These are phyloP conservation scores for Neohortaea acidophila DNA, from an alignment of 495 filamentous ascomycete genomes.

Conservation along the genomic window DNA sequence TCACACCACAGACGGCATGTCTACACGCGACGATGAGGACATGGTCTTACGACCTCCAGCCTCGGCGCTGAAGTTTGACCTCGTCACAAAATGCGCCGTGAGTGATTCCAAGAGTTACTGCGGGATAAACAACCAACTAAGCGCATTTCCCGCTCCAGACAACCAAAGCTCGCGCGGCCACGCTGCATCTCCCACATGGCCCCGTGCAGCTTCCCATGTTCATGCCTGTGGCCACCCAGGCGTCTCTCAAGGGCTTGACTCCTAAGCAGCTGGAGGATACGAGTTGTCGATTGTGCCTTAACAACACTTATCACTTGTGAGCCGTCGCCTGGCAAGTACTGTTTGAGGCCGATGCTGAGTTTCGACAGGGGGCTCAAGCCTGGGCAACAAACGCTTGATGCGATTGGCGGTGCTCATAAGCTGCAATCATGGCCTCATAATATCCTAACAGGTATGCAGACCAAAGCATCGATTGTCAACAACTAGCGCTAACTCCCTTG, in stretches of 20 bases:
- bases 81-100: conserved; percentile 22
- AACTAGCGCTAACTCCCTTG: conserved; percentile 11
- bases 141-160: conserved; percentile 39
- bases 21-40: conserved; percentile 3
- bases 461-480: too few species aligned
- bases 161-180: conserved; percentile 87
- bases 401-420: conserved; percentile 81
- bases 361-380: conserved; percentile 57
- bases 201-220: conserved; percentile 80
- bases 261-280: conserved; percentile 80
- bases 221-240: conserved; percentile 98
- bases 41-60: conserved; percentile 7
- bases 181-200: conserved; percentile 81
- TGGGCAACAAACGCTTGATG: conserved; percentile 72
- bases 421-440: conserved; percentile 92
- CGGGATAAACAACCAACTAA: neutral
- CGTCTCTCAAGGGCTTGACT: conserved; percentile 84
- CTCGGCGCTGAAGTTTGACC: conserved; percentile 17
- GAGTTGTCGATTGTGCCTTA: conserved; percentile 79
- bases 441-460: conserved; percentile 50
- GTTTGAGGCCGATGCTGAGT: conserved; percentile 10
- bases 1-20: neutral
- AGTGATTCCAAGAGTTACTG: neutral
- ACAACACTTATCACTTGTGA: conserved; percentile 87
- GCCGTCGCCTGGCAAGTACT: neutral